Evolutionary conservation across 768 basidiomycete species (phyloP), one percentile per base, ranked within the genome.

Genomic region (Serendipita sp.): DNA sequence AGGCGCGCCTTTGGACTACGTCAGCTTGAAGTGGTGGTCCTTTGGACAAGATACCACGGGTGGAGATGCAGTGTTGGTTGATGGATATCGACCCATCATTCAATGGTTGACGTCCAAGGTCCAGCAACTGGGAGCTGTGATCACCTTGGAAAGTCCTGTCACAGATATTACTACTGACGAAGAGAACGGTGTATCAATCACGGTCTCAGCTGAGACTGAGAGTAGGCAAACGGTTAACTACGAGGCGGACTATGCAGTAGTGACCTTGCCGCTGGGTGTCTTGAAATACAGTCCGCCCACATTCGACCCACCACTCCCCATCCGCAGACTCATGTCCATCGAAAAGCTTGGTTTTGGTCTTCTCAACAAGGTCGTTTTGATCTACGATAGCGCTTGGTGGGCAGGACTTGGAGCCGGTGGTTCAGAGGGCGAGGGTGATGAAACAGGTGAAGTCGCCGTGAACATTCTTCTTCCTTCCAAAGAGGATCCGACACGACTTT

Each of bases 361-460:
- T 34, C 70, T 73, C 60, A 70, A 70, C 37, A 73, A 73, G 66
- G 45, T 72, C 41, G 69, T 71, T n/a, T 63, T 73, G 13, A 58
- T 63, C 30, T 72, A 72, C 66, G 46, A 65, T 0, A 10, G 37
- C 3, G 60, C 69, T 4, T 73, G 72, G 73, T 73, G 73, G 73
- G 56, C 56, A 4, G 28, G 32, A 24, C 18, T 8, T 5, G 48
- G n/a, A 5, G 48, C 7, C 5, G 48, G n/a, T 16, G 48, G 30
- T n/a, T 7, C n/a, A n/a, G 30, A 18, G 48, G 48, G 48, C 8
- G 38, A 5, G 13, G 38, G 13, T 13, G 32, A 10, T 2, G 18
- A 7, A 7, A 24, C 48, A n/a, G 10, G 45, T 65, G 35, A 37
- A 24, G 24, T 28, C 10, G 32, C 35, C 24, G 35, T 60, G 1